Base-by-base conservation (phyloP, 768 basidiomycete species). In the Pholiota microspora region DNA sequence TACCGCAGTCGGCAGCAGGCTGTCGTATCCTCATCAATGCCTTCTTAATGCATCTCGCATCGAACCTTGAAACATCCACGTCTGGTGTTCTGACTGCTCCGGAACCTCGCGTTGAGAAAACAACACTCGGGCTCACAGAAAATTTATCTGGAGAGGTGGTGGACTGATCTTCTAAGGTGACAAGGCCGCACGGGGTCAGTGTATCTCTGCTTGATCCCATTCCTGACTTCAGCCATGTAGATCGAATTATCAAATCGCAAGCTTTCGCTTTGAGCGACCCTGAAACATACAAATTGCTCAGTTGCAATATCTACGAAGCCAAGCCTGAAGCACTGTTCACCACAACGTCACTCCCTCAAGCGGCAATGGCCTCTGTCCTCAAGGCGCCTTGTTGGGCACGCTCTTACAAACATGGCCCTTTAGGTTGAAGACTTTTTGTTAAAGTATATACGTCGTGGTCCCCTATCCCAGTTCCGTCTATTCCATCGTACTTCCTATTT, bases 281-380 rank as follows among this genome's bases (percentile, higher is more conserved):
- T 31, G 53, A 54, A 38, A 54, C 40, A 36, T 54, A 36, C 55
- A 56, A 56, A 57, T 35, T 53, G 38, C 51, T 53, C 45, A 40
- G 55, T 50, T 61, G 59, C 49, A 58, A 48, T 36, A 55, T 58
- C 23, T 61, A 58, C 57, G 57, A 61, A 47, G 59, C 52, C 24
- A 56, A 60, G 50, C 55, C 59, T n/a, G n/a, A n/a, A n/a, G n/a
- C n/a, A n/a, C n/a, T n/a, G n/a, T 25, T 45, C 55, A n/a, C 49
- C 45, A 32, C 49, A 45, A 27, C 53, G 27, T 28, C n/a, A n/a
- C 59, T 59, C 49, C 55, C 55, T 53, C 55, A 49, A 51, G 55
- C 55, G 16, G 55, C 51, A 27, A 48, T 57, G 51, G 59, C 51
- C 29, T 51, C 59, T 53, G 54, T 51, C 40, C 53, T 49, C 23